phyloP scores from a whole-genome alignment of 23 red algal species.

The Gracilariopsis chorda region DNA sequence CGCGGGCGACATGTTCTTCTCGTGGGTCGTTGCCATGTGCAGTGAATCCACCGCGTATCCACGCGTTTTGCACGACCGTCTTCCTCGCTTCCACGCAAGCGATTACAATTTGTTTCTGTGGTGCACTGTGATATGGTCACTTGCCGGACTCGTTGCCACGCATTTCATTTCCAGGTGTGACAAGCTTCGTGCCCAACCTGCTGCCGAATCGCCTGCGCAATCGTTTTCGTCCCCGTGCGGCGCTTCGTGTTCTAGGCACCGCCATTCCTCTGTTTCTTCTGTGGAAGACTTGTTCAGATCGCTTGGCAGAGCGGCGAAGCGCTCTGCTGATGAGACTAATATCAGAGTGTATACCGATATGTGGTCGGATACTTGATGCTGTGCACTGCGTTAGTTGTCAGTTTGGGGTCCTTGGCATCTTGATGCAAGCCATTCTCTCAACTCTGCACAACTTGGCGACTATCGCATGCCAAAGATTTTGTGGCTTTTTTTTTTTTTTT shows the following conservation, averaged over 20 bases:
- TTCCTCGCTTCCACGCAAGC: background rate
- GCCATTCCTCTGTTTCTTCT: background rate
- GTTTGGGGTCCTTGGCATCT: too few relatives aligned
- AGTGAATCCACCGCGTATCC: background rate
- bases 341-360: background rate
- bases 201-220: too few relatives aligned
- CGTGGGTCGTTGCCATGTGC: background rate
- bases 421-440: too few relatives aligned
- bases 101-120: slow-evolving; percentile 36
- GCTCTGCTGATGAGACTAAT: background rate
- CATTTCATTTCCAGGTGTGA: background rate
- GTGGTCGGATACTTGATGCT: background rate
- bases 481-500: too few relatives aligned
- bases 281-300: background rate
- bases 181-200: background rate
- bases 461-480: too few relatives aligned
- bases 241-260: background rate
- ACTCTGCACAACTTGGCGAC: too few relatives aligned
- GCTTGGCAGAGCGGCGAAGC: background rate
- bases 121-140: slow-evolving; percentile 16
- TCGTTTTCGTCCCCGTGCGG: background rate
- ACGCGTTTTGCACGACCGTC: background rate
- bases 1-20: slow-evolving; percentile 35
- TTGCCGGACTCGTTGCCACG: background rate
- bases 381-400: too few relatives aligned